Conservation (phyloP, 345 rosid genomes). For the Passiflora organensis region DNA sequence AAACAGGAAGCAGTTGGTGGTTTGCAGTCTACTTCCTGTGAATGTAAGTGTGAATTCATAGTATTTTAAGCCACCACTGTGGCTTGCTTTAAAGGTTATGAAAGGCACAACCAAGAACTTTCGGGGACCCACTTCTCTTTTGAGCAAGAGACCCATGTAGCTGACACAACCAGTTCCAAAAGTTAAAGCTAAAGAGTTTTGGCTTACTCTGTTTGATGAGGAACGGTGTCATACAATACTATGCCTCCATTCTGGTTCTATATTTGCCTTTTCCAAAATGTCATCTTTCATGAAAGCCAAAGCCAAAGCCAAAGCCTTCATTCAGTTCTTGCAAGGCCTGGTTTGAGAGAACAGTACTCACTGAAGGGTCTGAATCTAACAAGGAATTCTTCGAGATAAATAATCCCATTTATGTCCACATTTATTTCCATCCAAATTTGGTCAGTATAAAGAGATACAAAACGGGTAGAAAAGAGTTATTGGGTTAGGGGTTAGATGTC, state of each 20-base stretch:
- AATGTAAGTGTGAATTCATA: slow-evolving; percentile 23
- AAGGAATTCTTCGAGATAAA: too few relatives aligned
- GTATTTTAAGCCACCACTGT: slow-evolving; percentile 13
- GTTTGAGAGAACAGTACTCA: too few relatives aligned
- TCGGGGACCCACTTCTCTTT: slow-evolving; percentile 1
- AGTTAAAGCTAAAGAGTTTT: slow-evolving; percentile 33
- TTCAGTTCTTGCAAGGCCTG: slow-evolving; percentile 25
- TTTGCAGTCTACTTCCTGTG: neutral
- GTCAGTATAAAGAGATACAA: too few relatives aligned
- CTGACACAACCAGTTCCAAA: slow-evolving; percentile 28
- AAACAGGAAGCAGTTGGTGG: neutral
- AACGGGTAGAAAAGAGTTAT: too few relatives aligned
- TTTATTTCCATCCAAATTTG: too few relatives aligned
- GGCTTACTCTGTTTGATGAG: slow-evolving; percentile 54
- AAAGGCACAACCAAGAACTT: slow-evolving; percentile 21
- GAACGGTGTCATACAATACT: slow-evolving; percentile 17
- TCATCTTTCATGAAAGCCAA: slow-evolving; percentile 32
- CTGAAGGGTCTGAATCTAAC: too few relatives aligned
- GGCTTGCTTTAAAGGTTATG: slow-evolving; percentile 15
- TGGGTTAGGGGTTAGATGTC: too few relatives aligned
- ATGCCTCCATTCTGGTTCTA: too few relatives aligned
- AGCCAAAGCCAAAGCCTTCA: slow-evolving; percentile 3
- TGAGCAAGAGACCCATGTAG: slow-evolving; percentile 11
- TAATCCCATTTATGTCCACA: too few relatives aligned
- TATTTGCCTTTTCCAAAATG: too few relatives aligned